Base-by-base conservation (phyloP, 352 stramenopile species). In the Globisporangium mamillatum region DNA sequence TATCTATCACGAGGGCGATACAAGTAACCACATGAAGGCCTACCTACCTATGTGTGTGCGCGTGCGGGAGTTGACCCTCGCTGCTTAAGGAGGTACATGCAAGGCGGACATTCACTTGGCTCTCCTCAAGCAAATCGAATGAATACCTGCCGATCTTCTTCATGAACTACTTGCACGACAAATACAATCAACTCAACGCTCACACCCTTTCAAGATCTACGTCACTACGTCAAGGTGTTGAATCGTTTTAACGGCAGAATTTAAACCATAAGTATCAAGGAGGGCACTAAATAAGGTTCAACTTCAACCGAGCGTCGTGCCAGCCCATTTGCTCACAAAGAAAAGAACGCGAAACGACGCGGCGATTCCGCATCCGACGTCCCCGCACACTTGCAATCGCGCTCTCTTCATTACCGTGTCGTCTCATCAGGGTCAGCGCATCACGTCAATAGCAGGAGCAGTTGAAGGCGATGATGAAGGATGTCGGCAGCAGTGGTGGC, bases 381-480 rank as follows among this genome's bases (percentile, higher is more conserved):
- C 24, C 53, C 52, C 4, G 12, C 54, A 20, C 7, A n/a, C 29
- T n/a, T 32, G 8, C 14, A 9, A n/a, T 16, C 22, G 22, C 48
- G 6, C 48, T 4, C 46, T 57, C 50, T 25, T 1, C 29, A 29
- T 41, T 41, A 34, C 16, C 53, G 14, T 25, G 38, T 24, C 25
- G 24, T 25, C 12, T 8, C 53, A 25, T 2, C 20, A 24, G n/a
- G 38, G 12, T 46, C 38, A n/a, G 14, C 16, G 4, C 9, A 50
- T 2, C 14, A n/a, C 20, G 1, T 7, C 7, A 44, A 3, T 32
- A 44, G 3, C 60, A 41, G 27, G 1, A 60, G 22, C 25, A 66
- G 20, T 18, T 32, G 44, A 10, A 24, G 24, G 64, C 44, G 48
- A 70, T 27, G 18, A 69, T 73, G 62, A 68, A 66, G 50, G 67